Base-by-base conservation (phyloP, 2,329 filamentous ascomycete genomes). In the Balansia obtecta region DNA sequence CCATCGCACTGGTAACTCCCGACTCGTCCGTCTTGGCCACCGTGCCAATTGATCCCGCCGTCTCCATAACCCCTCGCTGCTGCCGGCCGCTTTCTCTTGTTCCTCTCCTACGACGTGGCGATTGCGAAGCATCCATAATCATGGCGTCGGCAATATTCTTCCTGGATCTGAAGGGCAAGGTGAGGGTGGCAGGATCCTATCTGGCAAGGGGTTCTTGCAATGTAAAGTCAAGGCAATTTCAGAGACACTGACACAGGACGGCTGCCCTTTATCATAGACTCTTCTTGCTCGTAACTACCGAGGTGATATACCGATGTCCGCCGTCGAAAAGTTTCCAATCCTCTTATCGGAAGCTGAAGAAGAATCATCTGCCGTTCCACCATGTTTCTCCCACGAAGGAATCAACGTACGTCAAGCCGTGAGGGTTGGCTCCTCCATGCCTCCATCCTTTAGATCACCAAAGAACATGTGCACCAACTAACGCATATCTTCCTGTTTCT, bases 111-210 rank as follows among this genome's bases (percentile, higher is more conserved):
- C n/a, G 33, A 16, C 39, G 16, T 30, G 11, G 13, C 39, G 12
- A 16, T 32, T 5, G 33, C 38, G 22, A 46, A 13, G 34, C 12
- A 49, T 16, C 16, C 30, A 33, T 42, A 49, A 76, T 61, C 66
- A 98, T 98, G 93, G 93, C 93, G 60, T 98, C 93, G 54, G 93
- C 93, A 57, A 68, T 98, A 63, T 98, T 98, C 80, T 98, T 98
- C 69, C 85, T 98, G 63, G 93, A 98, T 70, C 79, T 98, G 60
- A 98, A 98, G 88, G 93, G 93, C 87, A 98, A 98, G 86, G 89
- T 94, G 61, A 47, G 27, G 8, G 27, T 7, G 8, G 57, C 13
- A 44, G 4, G 9, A 33, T 5, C 4, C 11, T n/a, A 20, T 1
- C 27, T 20, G 5, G 4, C 27, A 27, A 27, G 7, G 27, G 9